Conservation (phyloP, 331 rosid genomes). For the Pyracantha coccinea region DNA sequence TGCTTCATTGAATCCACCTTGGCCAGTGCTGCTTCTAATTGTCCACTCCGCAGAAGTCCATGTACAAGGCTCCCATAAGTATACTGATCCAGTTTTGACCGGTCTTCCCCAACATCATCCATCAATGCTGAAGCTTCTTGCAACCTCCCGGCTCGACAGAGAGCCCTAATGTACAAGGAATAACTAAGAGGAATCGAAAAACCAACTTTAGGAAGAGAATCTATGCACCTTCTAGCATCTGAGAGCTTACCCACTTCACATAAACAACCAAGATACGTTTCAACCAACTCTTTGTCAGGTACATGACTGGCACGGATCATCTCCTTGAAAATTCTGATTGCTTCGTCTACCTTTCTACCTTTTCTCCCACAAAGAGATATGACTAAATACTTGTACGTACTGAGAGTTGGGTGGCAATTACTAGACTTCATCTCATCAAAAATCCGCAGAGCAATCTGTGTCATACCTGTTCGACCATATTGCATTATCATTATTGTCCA, state of each 20-base stretch:
- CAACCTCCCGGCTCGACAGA: constrained; percentile 61
- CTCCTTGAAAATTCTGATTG: constrained; percentile 42
- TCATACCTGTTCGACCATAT: constrained; percentile 80
- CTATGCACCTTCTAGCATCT: constrained; percentile 56
- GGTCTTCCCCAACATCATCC: constrained; percentile 36
- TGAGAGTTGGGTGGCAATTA: constrained; percentile 44
- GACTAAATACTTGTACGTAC: constrained; percentile 80
- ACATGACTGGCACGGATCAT: constrained; percentile 44
- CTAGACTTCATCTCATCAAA: constrained; percentile 64
- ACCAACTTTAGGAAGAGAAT: constrained; percentile 47
- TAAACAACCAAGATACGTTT: constrained; percentile 58
- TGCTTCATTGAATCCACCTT: constrained; percentile 61
- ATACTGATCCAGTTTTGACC: constrained; percentile 33
- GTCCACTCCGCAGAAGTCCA: constrained; percentile 55
- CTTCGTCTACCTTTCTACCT: constrained; percentile 75
- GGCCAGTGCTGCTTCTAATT: constrained; percentile 55
- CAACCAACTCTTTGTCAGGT: constrained; percentile 76
- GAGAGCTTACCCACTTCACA: constrained; percentile 51
- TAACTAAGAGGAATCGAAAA: constrained; percentile 42
- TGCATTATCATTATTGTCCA: constrained; percentile 91
- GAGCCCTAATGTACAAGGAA: constrained; percentile 62
- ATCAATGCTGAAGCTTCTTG: constrained; percentile 59
- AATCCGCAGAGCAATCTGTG: constrained; percentile 57
- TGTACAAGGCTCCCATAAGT: constrained; percentile 83
- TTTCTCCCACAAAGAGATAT: constrained; percentile 59